Conservation (phyloP, 805 yeast genomes). For the Candida fluviatilis region DNA sequence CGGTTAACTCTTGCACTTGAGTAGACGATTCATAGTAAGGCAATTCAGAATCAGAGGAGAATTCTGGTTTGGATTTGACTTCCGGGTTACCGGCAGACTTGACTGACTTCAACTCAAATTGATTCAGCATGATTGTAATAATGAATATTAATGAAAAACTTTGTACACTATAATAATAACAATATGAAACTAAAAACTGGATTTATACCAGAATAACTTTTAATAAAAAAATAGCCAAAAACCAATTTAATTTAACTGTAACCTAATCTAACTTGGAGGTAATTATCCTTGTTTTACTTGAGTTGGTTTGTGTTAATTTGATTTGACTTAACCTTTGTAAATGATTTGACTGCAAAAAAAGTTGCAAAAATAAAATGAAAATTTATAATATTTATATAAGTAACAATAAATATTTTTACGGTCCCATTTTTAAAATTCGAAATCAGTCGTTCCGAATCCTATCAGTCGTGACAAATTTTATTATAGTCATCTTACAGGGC, state of each 20-base stretch:
- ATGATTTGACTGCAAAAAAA: neutral
- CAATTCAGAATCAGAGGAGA: slow-evolving; percentile 1
- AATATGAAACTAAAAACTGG: neutral
- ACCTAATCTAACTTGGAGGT: neutral
- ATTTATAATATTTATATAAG: neutral
- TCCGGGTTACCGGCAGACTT: slow-evolving; percentile 9
- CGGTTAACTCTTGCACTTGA: slow-evolving; percentile 7
- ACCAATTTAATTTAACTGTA: neutral
- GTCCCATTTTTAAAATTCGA: neutral
- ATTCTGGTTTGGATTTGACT: neutral
- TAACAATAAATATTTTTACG: neutral
- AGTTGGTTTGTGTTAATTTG: too few species aligned
- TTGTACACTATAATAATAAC: neutral
- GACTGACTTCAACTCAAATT: slow-evolving; percentile 14
- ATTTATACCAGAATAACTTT: neutral
- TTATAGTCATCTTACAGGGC: neutral
- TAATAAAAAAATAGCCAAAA: neutral
- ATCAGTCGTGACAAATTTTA: neutral
- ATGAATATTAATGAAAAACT: too few species aligned
- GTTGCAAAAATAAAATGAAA: neutral
- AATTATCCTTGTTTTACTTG: too few species aligned
- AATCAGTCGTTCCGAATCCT: slow-evolving; percentile 1
- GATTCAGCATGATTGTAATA: slow-evolving; percentile 5
- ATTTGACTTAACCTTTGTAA: too few species aligned
- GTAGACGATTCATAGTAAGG: slow-evolving; percentile 10